Percentiles rank a stretch among this genome's conserved stretches.
Conservation (phyloP, 495 filamentous ascomycete genomes). For the Aspergillus nidulans region DNA sequence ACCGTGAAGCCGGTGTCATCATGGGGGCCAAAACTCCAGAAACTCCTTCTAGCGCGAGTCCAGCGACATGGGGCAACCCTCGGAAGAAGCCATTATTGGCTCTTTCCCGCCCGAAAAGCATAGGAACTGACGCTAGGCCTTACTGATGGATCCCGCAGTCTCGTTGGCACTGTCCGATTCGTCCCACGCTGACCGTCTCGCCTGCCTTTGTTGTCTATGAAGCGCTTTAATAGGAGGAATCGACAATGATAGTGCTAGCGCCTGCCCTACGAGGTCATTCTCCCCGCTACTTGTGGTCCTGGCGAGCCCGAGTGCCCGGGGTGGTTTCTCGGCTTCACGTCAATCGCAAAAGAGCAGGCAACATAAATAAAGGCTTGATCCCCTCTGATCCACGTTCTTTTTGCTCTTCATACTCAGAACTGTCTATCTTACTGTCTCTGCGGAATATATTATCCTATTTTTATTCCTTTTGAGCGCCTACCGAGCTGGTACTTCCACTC, state of each 20-base stretch:
- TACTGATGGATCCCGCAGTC: constrained; percentile 13
- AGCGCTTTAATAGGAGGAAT: constrained; percentile 6
- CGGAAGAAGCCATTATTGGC: neutral
- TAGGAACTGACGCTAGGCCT: constrained; percentile 13
- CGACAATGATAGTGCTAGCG: constrained; percentile 7
- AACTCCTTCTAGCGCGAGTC: neutral
- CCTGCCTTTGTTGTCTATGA: neutral
- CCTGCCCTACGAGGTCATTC: constrained; percentile 12
- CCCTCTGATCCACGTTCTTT: neutral
- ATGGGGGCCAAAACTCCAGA: constrained; percentile 17
- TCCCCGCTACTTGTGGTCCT: constrained; percentile 4
- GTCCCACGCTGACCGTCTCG: constrained; percentile 5
- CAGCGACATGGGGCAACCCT: neutral
- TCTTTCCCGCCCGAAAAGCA: neutral
- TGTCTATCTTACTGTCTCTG: neutral
- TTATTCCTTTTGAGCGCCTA: neutral
- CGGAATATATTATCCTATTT: neutral
- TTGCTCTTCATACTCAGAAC: neutral
- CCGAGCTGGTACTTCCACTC: neutral
- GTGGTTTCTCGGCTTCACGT: neutral
- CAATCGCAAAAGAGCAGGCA: neutral
- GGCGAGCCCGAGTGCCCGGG: constrained; percentile 6
- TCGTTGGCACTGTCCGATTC: constrained; percentile 17
- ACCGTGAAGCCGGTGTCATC: constrained; percentile 3
- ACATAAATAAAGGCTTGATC: constrained; percentile 4